Percentiles rank a stretch among this genome's conserved stretches.
Conservation (phyloP, 164 flowering plant genomes). For the Echeveria elegans region DNA sequence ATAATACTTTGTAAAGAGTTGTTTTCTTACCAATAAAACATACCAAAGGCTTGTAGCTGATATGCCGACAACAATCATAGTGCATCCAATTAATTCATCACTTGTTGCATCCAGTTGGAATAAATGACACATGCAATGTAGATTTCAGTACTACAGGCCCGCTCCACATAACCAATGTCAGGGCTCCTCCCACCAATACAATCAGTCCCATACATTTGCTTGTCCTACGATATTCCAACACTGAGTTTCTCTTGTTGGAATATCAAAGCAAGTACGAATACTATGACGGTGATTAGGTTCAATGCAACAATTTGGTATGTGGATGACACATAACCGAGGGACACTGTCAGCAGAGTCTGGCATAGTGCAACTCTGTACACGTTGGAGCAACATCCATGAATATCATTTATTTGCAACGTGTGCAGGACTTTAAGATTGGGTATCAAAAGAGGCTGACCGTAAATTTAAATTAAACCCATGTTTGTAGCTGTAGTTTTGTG, state of each 20-base stretch:
- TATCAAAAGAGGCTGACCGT: no score
- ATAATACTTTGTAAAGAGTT: neutral
- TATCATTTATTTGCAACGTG: neutral
- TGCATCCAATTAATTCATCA: conserved; percentile 3
- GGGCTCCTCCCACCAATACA: conserved; percentile 13
- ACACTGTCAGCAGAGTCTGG: conserved; percentile 14
- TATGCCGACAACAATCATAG: conserved; percentile 5
- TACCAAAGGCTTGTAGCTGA: conserved; percentile 11
- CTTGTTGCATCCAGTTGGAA: neutral
- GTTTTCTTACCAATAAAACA: conserved; percentile 13
- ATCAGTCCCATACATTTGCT: conserved; percentile 15
- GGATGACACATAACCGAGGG: conserved; percentile 11
- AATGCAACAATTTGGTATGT: conserved; percentile 14
- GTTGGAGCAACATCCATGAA: neutral
- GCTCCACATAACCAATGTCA: conserved; percentile 15
- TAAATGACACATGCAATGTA: neutral
- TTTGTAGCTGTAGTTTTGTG: neutral
- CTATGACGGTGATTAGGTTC: conserved; percentile 11
- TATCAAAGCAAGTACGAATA: conserved; percentile 13
- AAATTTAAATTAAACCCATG: neutral
- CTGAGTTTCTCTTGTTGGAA: conserved; percentile 15
- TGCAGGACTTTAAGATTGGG: no score
- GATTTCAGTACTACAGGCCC: conserved; percentile 9
- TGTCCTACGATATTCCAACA: conserved; percentile 16
- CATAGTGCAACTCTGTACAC: conserved; percentile 11